Evolutionary conservation across 768 basidiomycete genomes (phyloP), one percentile per base, ranked within the genome.

Genomic region (Boletus huronensis): DNA sequence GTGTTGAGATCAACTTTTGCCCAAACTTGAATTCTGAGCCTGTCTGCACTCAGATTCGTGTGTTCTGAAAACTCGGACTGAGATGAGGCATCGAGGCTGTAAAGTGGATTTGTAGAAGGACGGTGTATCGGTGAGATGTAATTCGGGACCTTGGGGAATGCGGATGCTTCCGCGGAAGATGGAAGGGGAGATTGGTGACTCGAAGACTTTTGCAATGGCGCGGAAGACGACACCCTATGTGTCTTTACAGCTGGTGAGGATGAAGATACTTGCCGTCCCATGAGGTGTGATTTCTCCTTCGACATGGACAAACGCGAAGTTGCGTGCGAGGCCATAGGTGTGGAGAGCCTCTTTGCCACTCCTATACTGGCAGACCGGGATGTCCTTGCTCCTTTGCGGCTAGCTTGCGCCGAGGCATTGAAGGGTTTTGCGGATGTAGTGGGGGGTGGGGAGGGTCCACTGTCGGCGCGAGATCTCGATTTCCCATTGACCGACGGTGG

Each of bases 31-130:
- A 89, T 73, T 36, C 71, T 80, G 55, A 91, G 62, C 39, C 63
- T 74, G 44, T 78, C 72, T 3, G 77, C 75, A 58, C 79, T 79
- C n/a, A 79, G 66, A 62, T 88, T 76, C 2, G 78, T 76, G 71
- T 78, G 80, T 17, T 74, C 69, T 0, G 80, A 75, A 63, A 86
- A 85, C 46, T 85, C 83, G 26, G 68, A 70, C 31, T 74, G 68
- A 6, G 78, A 74, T 14, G 64, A 72, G 7, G 77, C 66, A 62
- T 93, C 84, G 17, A 89, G 72, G 1, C 76, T 51, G 61, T 93
- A 96, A 23, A 75, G 70, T 1, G 94, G 94, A 67, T 93, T 90
- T 1, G 88, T 93, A 1, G 93, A 95, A 5, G 92, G 88, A 23
- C 75, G 78, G 66, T 93, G 93, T 46, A 90, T 77, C 0, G 82